These are phyloP conservation scores for Rhexocercosporidium sp. DNA, from an alignment of 2,329 filamentous ascomycete genomes.

Conservation along the genomic window DNA sequence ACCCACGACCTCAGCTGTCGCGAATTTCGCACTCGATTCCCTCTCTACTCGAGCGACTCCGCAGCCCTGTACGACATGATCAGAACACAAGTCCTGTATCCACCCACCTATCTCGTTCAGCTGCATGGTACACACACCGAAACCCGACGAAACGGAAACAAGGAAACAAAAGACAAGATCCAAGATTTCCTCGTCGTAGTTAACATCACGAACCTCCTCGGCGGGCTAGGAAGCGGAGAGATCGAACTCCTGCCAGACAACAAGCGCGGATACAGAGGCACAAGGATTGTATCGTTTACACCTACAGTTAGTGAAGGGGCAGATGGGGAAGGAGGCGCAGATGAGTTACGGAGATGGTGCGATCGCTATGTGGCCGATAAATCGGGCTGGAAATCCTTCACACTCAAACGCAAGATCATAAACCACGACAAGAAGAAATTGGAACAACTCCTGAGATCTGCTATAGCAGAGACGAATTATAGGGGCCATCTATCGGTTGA, in stretches of 20 bases:
- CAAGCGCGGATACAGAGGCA: constrained; percentile 69
- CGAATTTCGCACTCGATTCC: constrained; percentile 38
- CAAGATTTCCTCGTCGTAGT: constrained; percentile 65
- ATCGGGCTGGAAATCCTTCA: constrained; percentile 61
- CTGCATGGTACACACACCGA: constrained; percentile 43
- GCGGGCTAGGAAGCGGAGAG: constrained; percentile 49
- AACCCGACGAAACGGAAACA: constrained; percentile 42
- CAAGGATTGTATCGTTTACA: constrained; percentile 58
- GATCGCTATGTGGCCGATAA: constrained; percentile 66
- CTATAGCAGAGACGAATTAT: constrained; percentile 71
- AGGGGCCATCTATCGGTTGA: constrained; percentile 62
- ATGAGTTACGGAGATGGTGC: constrained; percentile 58
- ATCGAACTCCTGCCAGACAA: constrained; percentile 60
- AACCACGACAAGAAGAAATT: constrained; percentile 66
- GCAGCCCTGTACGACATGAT: constrained; percentile 37
- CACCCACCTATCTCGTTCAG: constrained; percentile 38
- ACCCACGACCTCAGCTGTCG: constrained; percentile 31
- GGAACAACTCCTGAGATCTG: constrained; percentile 54
- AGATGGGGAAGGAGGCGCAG: constrained; percentile 30
- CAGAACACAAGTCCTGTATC: constrained; percentile 35
- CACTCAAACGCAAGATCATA: constrained; percentile 55
- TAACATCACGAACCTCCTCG: constrained; percentile 64
- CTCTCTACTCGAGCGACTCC: constrained; percentile 35
- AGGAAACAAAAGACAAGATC: constrained; percentile 54
- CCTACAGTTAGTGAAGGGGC: constrained; percentile 45